Percentiles rank a stretch among this genome's conserved stretches.
These are phyloP conservation scores for Sphaerostilbella broomeana DNA, from an alignment of 2,329 filamentous ascomycete species.

Conservation along the genomic window DNA sequence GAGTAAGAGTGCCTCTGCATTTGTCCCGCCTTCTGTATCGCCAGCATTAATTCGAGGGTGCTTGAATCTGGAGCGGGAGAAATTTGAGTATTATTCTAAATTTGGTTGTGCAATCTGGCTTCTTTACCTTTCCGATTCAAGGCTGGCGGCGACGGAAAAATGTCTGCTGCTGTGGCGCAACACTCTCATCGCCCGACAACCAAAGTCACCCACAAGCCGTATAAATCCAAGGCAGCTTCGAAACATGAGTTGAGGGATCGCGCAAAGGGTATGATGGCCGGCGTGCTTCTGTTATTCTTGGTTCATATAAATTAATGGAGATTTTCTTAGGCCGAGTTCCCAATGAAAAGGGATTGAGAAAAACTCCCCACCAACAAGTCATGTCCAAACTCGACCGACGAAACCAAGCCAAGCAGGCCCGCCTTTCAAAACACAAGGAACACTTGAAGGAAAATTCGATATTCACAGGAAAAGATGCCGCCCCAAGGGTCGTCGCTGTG, in stretches of 20 bases:
- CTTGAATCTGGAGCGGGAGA: background rate
- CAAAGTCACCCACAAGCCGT: constrained; percentile 80
- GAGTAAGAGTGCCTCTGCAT: constrained; percentile 10
- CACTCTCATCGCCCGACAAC: constrained; percentile 93
- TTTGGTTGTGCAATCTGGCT: constrained; percentile 54
- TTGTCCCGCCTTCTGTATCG: constrained; percentile 6
- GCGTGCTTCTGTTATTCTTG: background rate
- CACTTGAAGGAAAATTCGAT: constrained; percentile 72
- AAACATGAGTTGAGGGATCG: constrained; percentile 81
- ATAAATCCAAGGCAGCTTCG: constrained; percentile 85
- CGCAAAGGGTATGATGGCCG: constrained; percentile 60
- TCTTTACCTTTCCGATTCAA: constrained; percentile 84
- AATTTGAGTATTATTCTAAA: no score
- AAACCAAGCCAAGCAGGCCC: constrained; percentile 90
- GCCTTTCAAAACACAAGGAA: constrained; percentile 75
- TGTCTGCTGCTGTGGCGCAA: constrained; percentile 59
- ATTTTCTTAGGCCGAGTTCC: constrained; percentile 62
- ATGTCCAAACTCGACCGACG: constrained; percentile 95
- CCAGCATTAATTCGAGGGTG: background rate
- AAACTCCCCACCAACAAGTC: constrained; percentile 89
- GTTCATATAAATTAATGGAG: background rate
- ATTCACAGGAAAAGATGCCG: constrained; percentile 80
- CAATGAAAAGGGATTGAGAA: constrained; percentile 66
- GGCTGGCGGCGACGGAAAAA: constrained; percentile 65
- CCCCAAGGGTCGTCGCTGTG: constrained; percentile 80